Conservation (phyloP, 1,284 basidiomycete genomes). For the Puccinia polysora region DNA sequence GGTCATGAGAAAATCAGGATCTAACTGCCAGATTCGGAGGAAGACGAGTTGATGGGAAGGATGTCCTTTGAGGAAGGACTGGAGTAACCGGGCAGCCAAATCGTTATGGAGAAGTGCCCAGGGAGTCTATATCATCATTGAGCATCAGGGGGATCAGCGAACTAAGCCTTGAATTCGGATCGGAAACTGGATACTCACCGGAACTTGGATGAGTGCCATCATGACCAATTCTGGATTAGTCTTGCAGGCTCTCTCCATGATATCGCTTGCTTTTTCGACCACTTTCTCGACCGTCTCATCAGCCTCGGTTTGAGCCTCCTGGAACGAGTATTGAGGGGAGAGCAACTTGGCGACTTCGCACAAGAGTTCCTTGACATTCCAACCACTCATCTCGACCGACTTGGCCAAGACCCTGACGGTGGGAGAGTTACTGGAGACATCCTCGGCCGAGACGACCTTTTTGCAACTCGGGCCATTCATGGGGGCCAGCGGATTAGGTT, state of each 20-base stretch:
- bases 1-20: conserved; percentile 74
- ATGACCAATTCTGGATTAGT: conserved; percentile 90
- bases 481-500: conserved; percentile 9
- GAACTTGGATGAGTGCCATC: conserved; percentile 83
- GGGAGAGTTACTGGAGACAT: not conserved
- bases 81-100: conserved; percentile 76
- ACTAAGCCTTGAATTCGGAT: not conserved
- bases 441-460: not conserved
- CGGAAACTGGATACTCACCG: not conserved
- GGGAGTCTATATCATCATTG: conserved; percentile 60
- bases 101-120: conserved; percentile 83
- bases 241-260: conserved; percentile 55
- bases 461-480: not conserved
- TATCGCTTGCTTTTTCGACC: conserved; percentile 3
- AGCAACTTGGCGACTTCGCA: not conserved
- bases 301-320: not conserved
- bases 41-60: conserved; percentile 94
- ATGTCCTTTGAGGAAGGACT: conserved; percentile 85
- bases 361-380: conserved; percentile 21
- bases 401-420: conserved; percentile 5
- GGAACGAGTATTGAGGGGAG: not conserved
- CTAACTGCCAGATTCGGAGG: conserved; percentile 87
- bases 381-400: conserved; percentile 19
- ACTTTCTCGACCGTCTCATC: too few species aligned
- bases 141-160: conserved; percentile 5